phyloP scores from a whole-genome alignment of 768 basidiomycete species.

The Lactarius pseudohatsudake region DNA sequence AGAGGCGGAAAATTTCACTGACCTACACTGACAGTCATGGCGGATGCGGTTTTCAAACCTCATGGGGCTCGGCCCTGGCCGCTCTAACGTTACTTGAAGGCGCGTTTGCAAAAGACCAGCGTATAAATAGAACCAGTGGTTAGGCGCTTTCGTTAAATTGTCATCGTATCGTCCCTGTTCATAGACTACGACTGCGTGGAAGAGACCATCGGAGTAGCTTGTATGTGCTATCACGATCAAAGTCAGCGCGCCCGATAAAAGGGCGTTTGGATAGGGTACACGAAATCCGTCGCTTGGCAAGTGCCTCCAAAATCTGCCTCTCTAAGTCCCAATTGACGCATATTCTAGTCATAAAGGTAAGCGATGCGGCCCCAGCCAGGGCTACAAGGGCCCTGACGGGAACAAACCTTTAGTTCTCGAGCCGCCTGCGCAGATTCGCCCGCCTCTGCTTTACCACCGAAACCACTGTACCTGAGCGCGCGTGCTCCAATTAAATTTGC shows the following conservation, averaged over 20 bases:
- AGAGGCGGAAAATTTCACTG: too few species aligned
- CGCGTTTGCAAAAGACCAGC: slow-evolving; percentile 33
- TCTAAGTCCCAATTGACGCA: too few species aligned
- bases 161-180: not conserved
- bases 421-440: slow-evolving; percentile 66
- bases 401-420: slow-evolving; percentile 60
- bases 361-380: too few species aligned
- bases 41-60: slow-evolving; percentile 62
- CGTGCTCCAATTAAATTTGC: not conserved
- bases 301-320: too few species aligned
- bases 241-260: slow-evolving; percentile 52
- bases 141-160: not conserved
- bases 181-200: slow-evolving; percentile 1
- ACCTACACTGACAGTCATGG: slow-evolving; percentile 45
- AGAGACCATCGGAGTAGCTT: slow-evolving; percentile 24
- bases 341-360: too few species aligned
- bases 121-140: not conserved
- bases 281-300: too few species aligned
- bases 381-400: not conserved
- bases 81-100: slow-evolving; percentile 49
- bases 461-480: slow-evolving; percentile 75
- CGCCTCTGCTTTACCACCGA: slow-evolving; percentile 83
- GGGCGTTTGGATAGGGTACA: slow-evolving; percentile 28
- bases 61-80: slow-evolving; percentile 61
- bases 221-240: slow-evolving; percentile 28